Conservation (phyloP, 306 rosid genomes). For the Gleditsia sinensis region DNA sequence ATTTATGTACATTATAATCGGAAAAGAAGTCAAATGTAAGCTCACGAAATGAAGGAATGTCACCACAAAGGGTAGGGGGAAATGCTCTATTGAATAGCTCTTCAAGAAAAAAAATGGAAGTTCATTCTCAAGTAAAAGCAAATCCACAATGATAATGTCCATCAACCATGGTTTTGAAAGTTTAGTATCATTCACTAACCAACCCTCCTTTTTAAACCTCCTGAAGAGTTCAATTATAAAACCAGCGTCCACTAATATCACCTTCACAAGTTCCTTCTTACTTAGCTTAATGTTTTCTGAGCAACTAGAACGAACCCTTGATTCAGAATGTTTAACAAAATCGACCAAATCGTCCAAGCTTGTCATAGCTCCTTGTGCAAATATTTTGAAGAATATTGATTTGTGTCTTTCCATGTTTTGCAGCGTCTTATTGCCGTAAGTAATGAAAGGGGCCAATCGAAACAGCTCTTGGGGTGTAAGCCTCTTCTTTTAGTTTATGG, state of each 20-base stretch:
- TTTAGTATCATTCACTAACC: too few relatives aligned
- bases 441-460: background rate
- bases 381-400: slow-evolving; percentile 4
- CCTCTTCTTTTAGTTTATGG: too few relatives aligned
- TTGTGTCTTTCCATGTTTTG: too few relatives aligned
- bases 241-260: too few relatives aligned
- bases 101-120: slow-evolving; percentile 26
- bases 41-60: background rate
- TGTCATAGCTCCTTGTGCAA: background rate
- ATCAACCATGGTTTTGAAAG: too few relatives aligned
- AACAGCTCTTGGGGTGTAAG: background rate
- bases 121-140: too few relatives aligned
- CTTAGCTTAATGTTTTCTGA: too few relatives aligned
- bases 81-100: background rate
- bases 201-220: background rate
- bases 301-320: background rate
- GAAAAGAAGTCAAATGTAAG: too few relatives aligned
- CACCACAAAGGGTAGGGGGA: too few relatives aligned
- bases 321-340: background rate
- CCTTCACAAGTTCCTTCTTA: too few relatives aligned
- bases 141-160: slow-evolving; percentile 35
- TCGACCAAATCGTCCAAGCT: too few relatives aligned
- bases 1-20: background rate
- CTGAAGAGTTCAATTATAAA: background rate
- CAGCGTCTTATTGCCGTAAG: too few relatives aligned